phyloP scores from a whole-genome alignment of 2,329 filamentous ascomycete species.

The Dryadomyces quercivorus region DNA sequence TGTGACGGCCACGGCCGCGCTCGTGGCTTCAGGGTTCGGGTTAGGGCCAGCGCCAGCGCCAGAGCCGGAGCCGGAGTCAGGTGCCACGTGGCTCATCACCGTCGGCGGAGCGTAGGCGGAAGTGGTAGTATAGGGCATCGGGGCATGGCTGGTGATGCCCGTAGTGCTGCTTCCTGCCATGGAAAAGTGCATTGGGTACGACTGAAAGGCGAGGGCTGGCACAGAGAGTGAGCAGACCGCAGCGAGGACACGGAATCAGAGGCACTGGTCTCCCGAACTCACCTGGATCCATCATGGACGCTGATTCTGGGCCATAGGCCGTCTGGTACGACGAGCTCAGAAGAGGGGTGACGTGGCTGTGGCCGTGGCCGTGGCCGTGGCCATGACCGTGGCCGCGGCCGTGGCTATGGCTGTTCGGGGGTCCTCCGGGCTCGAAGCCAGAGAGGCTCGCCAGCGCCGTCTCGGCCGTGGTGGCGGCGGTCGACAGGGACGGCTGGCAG shows the following conservation, averaged over 20 bases:
- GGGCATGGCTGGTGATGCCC: neutral
- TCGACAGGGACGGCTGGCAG: conserved; percentile 22
- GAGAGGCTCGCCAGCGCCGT: conserved; percentile 11
- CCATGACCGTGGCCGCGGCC: neutral
- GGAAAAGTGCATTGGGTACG: neutral
- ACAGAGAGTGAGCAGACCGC: no score
- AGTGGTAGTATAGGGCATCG: neutral
- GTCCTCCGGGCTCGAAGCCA: no score
- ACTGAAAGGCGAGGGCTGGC: no score
- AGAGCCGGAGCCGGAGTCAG: no score
- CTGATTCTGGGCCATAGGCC: neutral
- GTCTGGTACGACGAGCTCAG: neutral
- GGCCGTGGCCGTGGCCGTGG: no score
- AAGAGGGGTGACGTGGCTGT: neutral
- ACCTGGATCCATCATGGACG: no score
- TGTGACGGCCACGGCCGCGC: no score
- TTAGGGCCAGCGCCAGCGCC: no score
- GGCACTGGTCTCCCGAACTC: no score
- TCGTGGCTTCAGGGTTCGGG: no score
- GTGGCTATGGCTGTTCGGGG: no score
- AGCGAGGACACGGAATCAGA: no score
- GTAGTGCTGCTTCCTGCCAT: neutral
- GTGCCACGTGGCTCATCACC: neutral
- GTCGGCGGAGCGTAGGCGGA: neutral
- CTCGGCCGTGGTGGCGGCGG: neutral